Base-by-base conservation (phyloP, 2,329 filamentous ascomycete species). In the Didymella exigua region DNA sequence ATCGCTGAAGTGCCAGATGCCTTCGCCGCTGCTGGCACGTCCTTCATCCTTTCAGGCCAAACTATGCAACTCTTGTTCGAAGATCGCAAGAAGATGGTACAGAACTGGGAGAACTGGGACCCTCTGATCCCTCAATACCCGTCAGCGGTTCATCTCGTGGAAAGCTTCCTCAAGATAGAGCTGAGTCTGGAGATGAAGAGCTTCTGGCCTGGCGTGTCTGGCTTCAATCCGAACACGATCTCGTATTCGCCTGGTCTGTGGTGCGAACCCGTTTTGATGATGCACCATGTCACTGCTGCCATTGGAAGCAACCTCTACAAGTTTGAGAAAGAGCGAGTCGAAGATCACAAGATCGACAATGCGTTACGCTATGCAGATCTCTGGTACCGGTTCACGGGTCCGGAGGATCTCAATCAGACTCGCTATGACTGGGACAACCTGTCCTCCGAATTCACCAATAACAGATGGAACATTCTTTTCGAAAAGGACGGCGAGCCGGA, bases 1-100 rank as follows among this genome's bases (percentile, higher is more conserved):
- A 56, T 59, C 7, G 13, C 51, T 11, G 51, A 62, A n/a, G 49
- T 63, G 4, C 74, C 79, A 0, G 69, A 82, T 13, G 51, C 62
- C 2, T 84, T 84, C 64, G 81, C 78, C 0, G 79, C 84, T 51
- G 82, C 81, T 9, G 83, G 83, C 0, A 80, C 77, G 4, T 82
- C 82, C 3, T 82, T 84, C 59, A 72, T 81, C 24, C 61, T 85
- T 24, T 84, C 82, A 0, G 76, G 77, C 2, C 72, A 78, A 4
- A 82, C 81, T 3, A 75, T 84, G 73, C 71, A 75, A 45, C 74
- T 77, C 9, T 50, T 73, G 11, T 59, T 71, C 34, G 66, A 70
- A 4, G 75, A 79, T 30, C 81, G 80, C 52, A 61, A 64, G 16
- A 67, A 70, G 1, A 73, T 79, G 44, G 67, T 77, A 1, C 63